These are phyloP conservation scores for Phellopilus nigrolimitatus DNA, from an alignment of 1,284 basidiomycete genomes.

Conservation along the genomic window DNA sequence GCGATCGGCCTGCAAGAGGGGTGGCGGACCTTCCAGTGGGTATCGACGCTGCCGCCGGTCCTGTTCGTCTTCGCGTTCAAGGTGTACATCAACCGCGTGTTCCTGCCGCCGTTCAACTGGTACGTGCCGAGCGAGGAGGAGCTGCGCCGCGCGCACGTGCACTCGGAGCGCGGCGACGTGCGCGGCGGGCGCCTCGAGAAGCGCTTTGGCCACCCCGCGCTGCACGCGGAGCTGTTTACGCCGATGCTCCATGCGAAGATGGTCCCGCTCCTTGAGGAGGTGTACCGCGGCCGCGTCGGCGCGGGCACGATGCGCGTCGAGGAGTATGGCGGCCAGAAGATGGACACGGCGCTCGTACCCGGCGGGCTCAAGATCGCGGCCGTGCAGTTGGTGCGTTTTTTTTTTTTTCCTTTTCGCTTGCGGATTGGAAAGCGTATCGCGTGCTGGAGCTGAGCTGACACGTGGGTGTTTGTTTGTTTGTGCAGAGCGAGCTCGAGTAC, in stretches of 20 bases:
- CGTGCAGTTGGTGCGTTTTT: conserved; percentile 54
- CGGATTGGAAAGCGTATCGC: background rate
- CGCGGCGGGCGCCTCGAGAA: conserved; percentile 69
- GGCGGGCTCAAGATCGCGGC: conserved; percentile 77
- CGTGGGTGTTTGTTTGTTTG: conserved; percentile 13
- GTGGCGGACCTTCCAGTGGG: conserved; percentile 69
- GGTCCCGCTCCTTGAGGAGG: conserved; percentile 69
- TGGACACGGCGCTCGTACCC: conserved; percentile 65
- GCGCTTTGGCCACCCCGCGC: conserved; percentile 82
- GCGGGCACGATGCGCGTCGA: conserved; percentile 58
- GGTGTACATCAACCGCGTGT: conserved; percentile 66
- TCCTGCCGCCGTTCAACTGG: conserved; percentile 71
- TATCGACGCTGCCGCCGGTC: conserved; percentile 72
- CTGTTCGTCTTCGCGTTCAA: conserved; percentile 79
- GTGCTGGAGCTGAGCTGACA: background rate
- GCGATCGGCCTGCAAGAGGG: conserved; percentile 82
- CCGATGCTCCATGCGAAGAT: conserved; percentile 85
- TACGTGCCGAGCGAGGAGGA: conserved; percentile 73
- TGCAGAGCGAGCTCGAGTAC: conserved; percentile 66
- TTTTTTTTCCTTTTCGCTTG: conserved; percentile 4
- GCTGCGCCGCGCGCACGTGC: conserved; percentile 61
- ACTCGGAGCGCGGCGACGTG: conserved; percentile 67
- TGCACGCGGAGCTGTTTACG: conserved; percentile 77
- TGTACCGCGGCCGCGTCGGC: conserved; percentile 69
- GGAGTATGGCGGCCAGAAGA: conserved; percentile 70